Evolutionary conservation across 2,329 filamentous ascomycete species (phyloP).

Genomic region (Teratosphaeria nubilosa): DNA sequence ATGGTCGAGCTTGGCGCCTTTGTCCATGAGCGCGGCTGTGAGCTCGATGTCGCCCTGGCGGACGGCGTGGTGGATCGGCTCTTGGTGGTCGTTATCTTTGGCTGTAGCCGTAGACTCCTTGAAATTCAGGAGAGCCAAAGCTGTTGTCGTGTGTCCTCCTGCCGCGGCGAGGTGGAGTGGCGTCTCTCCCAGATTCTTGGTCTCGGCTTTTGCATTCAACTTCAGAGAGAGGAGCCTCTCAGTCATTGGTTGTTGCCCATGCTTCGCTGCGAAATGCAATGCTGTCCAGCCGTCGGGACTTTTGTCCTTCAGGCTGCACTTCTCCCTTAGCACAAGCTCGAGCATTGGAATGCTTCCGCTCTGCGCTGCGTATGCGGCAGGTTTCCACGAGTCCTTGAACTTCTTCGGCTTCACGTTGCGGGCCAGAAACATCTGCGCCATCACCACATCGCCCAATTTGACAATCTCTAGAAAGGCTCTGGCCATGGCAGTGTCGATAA

Average conservation of each 20-base stretch:
- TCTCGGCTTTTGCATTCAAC: slow-evolving; percentile 8
- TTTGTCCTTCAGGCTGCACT: slow-evolving; percentile 8
- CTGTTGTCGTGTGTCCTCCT: slow-evolving; percentile 2
- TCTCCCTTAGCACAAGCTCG: slow-evolving; percentile 7
- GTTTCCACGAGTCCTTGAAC: slow-evolving; percentile 13
- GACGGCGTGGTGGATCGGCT: slow-evolving; percentile 12
- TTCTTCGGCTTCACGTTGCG: slow-evolving; percentile 11
- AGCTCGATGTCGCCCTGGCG: slow-evolving; percentile 9
- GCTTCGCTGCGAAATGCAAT: slow-evolving; percentile 9
- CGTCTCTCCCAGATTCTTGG: slow-evolving; percentile 9
- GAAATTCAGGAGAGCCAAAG: slow-evolving; percentile 5
- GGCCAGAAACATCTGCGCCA: slow-evolving; percentile 8
- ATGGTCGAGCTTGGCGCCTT: slow-evolving; percentile 7
- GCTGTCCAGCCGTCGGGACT: slow-evolving; percentile 10
- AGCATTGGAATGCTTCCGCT: slow-evolving; percentile 14
- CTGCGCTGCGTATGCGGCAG: slow-evolving; percentile 8
- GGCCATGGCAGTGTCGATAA: slow-evolving; percentile 4
- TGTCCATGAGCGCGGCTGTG: slow-evolving; percentile 5
- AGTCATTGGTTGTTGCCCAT: slow-evolving; percentile 10
- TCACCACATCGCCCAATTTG: slow-evolving; percentile 7
- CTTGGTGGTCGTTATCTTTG: slow-evolving; percentile 9
- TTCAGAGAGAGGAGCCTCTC: slow-evolving; percentile 8
- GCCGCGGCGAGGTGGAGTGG: slow-evolving; percentile 10
- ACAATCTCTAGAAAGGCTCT: slow-evolving; percentile 7
- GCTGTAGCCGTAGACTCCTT: slow-evolving; percentile 9